phyloP scores from a whole-genome alignment of 805 yeast species.

The Ogataea trehaloabstinens region DNA sequence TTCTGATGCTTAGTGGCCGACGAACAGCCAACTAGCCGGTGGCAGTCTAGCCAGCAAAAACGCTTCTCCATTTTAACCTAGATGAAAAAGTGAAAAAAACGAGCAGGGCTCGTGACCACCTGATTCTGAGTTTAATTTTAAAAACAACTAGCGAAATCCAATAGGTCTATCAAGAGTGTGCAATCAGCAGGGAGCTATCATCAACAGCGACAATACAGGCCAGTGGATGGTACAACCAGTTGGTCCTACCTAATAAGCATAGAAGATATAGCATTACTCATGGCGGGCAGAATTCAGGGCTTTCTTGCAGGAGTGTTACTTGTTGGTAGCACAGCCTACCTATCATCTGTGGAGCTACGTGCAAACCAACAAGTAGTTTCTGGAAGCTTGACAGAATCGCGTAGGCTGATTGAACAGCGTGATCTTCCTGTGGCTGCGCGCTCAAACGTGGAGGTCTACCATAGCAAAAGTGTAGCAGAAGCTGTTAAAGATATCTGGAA shows the following conservation, averaged over 20 bases:
- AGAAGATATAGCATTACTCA: no score
- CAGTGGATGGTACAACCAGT: no score
- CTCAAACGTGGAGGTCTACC: conserved; percentile 41
- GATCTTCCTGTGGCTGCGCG: conserved; percentile 49
- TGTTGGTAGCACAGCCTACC: conserved; percentile 60
- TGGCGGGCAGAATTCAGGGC: conserved; percentile 52
- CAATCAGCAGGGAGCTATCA: no score
- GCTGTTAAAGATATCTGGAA: conserved; percentile 80
- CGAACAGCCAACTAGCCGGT: no score
- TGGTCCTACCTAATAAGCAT: no score
- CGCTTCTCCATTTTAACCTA: not conserved
- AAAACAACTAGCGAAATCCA: no score
- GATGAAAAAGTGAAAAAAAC: conserved; percentile 1
- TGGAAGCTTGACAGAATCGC: conserved; percentile 45
- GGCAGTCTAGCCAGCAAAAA: no score
- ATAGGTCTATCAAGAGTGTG: no score
- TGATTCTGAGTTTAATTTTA: no score
- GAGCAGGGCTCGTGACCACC: no score
- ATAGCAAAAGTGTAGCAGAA: conserved; percentile 49
- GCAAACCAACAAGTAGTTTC: conserved; percentile 46
- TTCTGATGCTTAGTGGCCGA: not conserved
- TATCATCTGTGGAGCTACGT: conserved; percentile 56
- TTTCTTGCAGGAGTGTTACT: conserved; percentile 60
- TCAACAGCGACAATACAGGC: no score
- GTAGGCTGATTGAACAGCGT: conserved; percentile 49